Evolutionary conservation across 2,329 filamentous ascomycete species (phyloP), one percentile per base, ranked within the genome.

Genomic region (Aspergillus sergii): DNA sequence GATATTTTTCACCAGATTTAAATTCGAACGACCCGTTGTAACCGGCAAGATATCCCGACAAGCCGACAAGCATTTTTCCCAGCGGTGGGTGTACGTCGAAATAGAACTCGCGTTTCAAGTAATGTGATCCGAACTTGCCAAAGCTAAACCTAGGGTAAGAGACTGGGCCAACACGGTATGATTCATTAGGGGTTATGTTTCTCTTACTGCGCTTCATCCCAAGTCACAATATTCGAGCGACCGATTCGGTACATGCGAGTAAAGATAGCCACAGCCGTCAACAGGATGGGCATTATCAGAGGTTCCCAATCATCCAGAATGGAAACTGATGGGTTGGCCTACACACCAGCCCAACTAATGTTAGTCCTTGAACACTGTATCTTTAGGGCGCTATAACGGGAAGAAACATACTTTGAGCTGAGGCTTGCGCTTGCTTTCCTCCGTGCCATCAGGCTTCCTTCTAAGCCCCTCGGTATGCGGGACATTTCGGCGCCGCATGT

Each of bases 21-120:
- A 99, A 99, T 76, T 99, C 95, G 81, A 99, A 99, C 4, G 94
- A 96, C 63, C 95, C 95, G 83, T 99, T 99, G 85, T 99, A 99
- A 69, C 94, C 94, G 69, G 94, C 96, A 65, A 99, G 86, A 76
- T 96, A 96, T 76, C 95, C 95, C 8, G 95, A 98, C 58, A 99
- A 86, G 66, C 95, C 95, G 71, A 99, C 94, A 61, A 99, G 89
- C 88, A 99, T 98, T 85, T 99, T 99, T 77, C 95, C 95, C 65
- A 99, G 88, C 60, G 95, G 95, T 68, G 95, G 95, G 80, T 96
- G 92, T 63, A 96, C 91, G 85, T 96, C 92, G 82, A 99, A 99
- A 86, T 99, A 99, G 85, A 98, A 97, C 81, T 99, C 95, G 79
- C 94, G 92, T 80, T 99, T 97, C 76, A 99, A 89, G 80, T 99